Conservation (phyloP, 768 basidiomycete species). For the Phanerochaete sordida region DNA sequence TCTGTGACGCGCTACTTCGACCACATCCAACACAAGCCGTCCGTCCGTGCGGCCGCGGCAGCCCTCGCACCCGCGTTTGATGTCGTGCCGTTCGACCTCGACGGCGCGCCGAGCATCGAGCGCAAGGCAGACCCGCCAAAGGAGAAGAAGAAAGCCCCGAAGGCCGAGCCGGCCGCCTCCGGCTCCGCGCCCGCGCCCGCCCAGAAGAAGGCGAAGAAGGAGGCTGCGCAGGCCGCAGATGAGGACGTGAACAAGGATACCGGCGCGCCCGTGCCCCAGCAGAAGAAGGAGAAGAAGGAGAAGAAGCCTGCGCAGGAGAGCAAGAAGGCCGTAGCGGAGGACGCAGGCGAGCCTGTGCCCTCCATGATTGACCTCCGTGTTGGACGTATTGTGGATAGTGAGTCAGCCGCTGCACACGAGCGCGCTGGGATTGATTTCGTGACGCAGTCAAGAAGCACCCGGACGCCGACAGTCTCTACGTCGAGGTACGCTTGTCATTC, state of each 20-base stretch:
- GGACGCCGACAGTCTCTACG: conserved; percentile 95
- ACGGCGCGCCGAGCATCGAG: conserved; percentile 69
- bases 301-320: conserved; percentile 23
- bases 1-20: conserved; percentile 92
- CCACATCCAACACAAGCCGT: conserved; percentile 76
- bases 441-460: conserved; percentile 87
- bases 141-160: conserved; percentile 64
- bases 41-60: conserved; percentile 56
- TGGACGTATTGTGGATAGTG: conserved; percentile 88
- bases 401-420: conserved; percentile 21
- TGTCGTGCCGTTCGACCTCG: conserved; percentile 65
- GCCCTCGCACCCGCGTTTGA: conserved; percentile 50
- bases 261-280: conserved; percentile 32
- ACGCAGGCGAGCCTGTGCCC: conserved; percentile 80
- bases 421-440: too few species aligned
- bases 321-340: conserved; percentile 47
- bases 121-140: conserved; percentile 70
- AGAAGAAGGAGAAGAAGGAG: conserved; percentile 55
- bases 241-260: conserved; percentile 13
- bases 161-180: conserved; percentile 20
- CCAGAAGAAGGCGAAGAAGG: conserved; percentile 17
- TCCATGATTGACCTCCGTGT: conserved; percentile 98
- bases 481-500: conserved; percentile 57
- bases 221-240: conserved; percentile 12
- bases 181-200: conserved; percentile 26